Evolutionary conservation across 1,284 basidiomycete genomes (phyloP).

Genomic region (Marasmius oreades): DNA sequence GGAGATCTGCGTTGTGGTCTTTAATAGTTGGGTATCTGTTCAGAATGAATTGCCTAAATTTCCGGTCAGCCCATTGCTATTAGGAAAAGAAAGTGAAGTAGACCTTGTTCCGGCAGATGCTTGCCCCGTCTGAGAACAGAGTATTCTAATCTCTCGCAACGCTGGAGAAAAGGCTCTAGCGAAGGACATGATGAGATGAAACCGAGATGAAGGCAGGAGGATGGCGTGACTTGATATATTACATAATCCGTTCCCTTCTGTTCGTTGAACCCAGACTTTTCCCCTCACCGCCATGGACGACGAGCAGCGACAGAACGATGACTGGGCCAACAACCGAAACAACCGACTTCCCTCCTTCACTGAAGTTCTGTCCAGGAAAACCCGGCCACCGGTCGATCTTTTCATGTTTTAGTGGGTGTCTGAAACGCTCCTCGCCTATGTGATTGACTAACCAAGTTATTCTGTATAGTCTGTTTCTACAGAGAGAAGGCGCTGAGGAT

Average conservation of each 20-base stretch:
- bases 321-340: constrained; percentile 62
- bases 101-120: constrained; percentile 85
- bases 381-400: constrained; percentile 91
- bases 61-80: background rate
- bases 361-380: constrained; percentile 84
- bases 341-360: constrained; percentile 76
- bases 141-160: constrained; percentile 81
- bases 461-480: constrained; percentile 72
- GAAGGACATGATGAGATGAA: constrained; percentile 55
- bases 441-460: constrained; percentile 11
- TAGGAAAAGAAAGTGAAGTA: constrained; percentile 20
- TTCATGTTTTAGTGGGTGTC: constrained; percentile 95
- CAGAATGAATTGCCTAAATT: constrained; percentile 75
- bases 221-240: constrained; percentile 18
- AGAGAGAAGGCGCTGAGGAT: constrained; percentile 92
- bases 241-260: constrained; percentile 30
- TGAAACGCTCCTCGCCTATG: constrained; percentile 6
- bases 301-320: constrained; percentile 64
- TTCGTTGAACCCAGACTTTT: constrained; percentile 11
- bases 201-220: background rate
- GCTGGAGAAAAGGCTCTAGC: constrained; percentile 79
- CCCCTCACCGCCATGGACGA: constrained; percentile 40
- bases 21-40: constrained; percentile 82
- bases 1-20: constrained; percentile 86
- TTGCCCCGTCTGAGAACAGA: constrained; percentile 79